Percentiles rank a stretch among this genome's conserved stretches.
These are phyloP conservation scores for Amauroascus niger DNA, from an alignment of 2,329 filamentous ascomycete genomes.

Conservation along the genomic window DNA sequence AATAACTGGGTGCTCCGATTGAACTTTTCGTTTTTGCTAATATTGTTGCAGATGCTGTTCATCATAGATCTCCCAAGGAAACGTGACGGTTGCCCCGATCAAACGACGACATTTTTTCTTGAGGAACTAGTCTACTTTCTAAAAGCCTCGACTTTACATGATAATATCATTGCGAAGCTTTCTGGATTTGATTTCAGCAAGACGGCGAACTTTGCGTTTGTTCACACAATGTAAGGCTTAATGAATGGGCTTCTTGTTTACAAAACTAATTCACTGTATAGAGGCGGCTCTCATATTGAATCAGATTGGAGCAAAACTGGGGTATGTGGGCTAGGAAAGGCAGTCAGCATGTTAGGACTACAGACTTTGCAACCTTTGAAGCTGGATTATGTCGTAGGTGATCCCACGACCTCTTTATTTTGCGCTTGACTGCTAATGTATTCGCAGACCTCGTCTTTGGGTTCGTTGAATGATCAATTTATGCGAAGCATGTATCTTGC, in stretches of 20 bases:
- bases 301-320: slow-evolving; percentile 49
- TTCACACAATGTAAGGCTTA: slow-evolving; percentile 65
- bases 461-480: slow-evolving; percentile 60
- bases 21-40: slow-evolving; percentile 10
- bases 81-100: slow-evolving; percentile 19
- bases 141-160: slow-evolving; percentile 53
- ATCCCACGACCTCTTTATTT: neutral
- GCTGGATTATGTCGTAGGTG: slow-evolving; percentile 61
- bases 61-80: slow-evolving; percentile 73
- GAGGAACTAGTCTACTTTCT: slow-evolving; percentile 64
- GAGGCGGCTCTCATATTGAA: slow-evolving; percentile 49
- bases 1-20: too few relatives aligned
- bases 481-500: slow-evolving; percentile 52
- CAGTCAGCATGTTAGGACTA: slow-evolving; percentile 56
- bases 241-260: neutral
- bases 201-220: slow-evolving; percentile 64
- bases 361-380: slow-evolving; percentile 47
- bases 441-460: slow-evolving; percentile 65
- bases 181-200: slow-evolving; percentile 70
- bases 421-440: neutral
- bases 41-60: slow-evolving; percentile 56
- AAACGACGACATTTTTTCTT: slow-evolving; percentile 48
- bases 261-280: slow-evolving; percentile 23
- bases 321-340: slow-evolving; percentile 61
- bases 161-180: slow-evolving; percentile 57